These are phyloP conservation scores for Botrytis medusae DNA, from an alignment of 2,329 filamentous ascomycete genomes.

Conservation along the genomic window DNA sequence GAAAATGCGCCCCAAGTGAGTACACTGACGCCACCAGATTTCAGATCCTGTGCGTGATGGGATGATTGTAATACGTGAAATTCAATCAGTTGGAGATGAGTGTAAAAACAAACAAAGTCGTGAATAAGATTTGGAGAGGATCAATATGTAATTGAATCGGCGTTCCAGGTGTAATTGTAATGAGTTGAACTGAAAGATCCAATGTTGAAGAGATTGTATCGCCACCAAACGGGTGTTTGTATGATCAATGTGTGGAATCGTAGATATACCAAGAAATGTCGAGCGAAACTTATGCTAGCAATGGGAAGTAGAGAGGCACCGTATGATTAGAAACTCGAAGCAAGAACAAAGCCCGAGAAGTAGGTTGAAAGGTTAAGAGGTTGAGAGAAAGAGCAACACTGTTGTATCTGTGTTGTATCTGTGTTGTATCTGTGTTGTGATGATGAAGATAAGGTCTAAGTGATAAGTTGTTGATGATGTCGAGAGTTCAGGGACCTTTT, in stretches of 20 bases:
- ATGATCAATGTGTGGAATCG: neutral
- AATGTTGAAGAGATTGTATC: neutral
- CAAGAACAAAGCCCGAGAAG: neutral
- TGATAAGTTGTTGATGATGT: neutral
- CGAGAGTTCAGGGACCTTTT: neutral
- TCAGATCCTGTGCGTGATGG: neutral
- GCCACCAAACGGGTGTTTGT: neutral
- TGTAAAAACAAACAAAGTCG: neutral
- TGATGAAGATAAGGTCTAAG: neutral
- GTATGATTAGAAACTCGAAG: neutral
- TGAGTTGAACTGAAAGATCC: neutral
- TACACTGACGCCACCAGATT: constrained; percentile 8
- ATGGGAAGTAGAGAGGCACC: neutral
- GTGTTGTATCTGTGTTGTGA: neutral
- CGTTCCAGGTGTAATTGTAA: neutral
- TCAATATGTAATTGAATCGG: neutral
- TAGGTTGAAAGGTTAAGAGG: no score
- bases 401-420: neutral
- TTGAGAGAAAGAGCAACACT: neutral
- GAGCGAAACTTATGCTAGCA: neutral
- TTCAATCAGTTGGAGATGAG: neutral
- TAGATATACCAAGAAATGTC: neutral
- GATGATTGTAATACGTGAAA: neutral
- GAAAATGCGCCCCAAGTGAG: neutral
- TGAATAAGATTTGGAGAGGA: neutral